Conservation (phyloP, 306 rosid genomes). For the Vicia faba region DNA sequence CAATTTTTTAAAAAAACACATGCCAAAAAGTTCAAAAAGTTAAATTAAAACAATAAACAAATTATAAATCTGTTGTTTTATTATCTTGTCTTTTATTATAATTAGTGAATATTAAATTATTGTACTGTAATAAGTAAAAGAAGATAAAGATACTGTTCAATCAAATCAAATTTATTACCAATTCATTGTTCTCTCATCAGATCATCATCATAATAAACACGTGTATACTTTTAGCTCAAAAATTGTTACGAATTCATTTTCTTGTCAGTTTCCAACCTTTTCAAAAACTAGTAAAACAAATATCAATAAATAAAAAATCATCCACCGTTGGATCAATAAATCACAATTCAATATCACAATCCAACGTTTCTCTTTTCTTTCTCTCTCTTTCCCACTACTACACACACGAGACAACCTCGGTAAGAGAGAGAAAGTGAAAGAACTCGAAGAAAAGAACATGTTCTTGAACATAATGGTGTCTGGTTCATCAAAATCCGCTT, state of each 20-base stretch:
- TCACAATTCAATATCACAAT: background rate
- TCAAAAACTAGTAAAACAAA: background rate
- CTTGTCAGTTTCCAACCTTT: constrained; percentile 1
- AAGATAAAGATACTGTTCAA: background rate
- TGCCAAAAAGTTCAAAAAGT: no score
- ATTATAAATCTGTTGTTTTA: no score
- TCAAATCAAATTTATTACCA: constrained; percentile 1
- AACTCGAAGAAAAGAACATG: constrained; percentile 47
- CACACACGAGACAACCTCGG: constrained; percentile 25
- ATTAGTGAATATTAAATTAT: no score
- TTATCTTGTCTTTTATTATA: no score
- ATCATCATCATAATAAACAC: background rate
- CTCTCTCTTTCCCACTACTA: constrained; percentile 30
- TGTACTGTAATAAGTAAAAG: background rate
- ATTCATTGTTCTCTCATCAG: background rate
- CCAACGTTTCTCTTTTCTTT: constrained; percentile 44
- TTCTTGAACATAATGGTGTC: constrained; percentile 35
- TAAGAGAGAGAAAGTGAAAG: constrained; percentile 2
- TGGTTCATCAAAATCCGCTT: constrained; percentile 38
- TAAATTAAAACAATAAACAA: no score
- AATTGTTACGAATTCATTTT: constrained; percentile 17
- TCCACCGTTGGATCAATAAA: constrained; percentile 45
- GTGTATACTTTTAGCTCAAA: constrained; percentile 1
- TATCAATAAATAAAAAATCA: background rate
- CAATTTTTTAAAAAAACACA: no score